phyloP scores from a whole-genome alignment of 805 yeast genomes.

The Ogataea nonfermentans region DNA sequence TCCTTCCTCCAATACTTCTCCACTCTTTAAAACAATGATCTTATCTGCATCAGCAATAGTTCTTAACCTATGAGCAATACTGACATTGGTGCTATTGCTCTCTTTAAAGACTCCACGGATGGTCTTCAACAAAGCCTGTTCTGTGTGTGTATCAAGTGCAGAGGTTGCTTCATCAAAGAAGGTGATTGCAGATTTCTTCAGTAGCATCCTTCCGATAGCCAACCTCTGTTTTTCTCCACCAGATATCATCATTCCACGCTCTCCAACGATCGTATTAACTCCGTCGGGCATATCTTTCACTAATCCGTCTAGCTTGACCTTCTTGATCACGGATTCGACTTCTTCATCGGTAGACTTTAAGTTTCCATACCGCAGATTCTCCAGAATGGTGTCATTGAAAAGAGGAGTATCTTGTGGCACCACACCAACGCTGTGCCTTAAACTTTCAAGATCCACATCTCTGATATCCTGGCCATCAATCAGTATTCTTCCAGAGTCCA shows the following conservation, averaged over 20 bases:
- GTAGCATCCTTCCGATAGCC: constrained; percentile 86
- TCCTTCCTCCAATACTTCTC: constrained; percentile 85
- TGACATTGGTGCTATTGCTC: constrained; percentile 66
- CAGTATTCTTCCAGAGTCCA: constrained; percentile 68
- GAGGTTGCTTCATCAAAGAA: constrained; percentile 97
- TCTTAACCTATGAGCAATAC: constrained; percentile 90
- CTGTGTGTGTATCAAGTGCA: constrained; percentile 95
- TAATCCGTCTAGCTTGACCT: constrained; percentile 66
- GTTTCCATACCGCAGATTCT: constrained; percentile 85
- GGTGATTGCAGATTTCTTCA: constrained; percentile 84
- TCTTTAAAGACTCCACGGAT: constrained; percentile 64
- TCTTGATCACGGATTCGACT: constrained; percentile 57
- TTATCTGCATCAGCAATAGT: constrained; percentile 94
- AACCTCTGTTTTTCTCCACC: constrained; percentile 98
- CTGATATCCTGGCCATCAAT: constrained; percentile 89
- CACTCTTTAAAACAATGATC: constrained; percentile 81
- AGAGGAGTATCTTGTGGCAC: constrained; percentile 98
- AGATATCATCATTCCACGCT: constrained; percentile 97
- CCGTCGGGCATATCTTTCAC: constrained; percentile 80
- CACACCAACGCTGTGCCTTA: constrained; percentile 77
- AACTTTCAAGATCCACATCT: constrained; percentile 68
- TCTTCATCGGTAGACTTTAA: constrained; percentile 71
- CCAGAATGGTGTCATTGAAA: constrained; percentile 85
- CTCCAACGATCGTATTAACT: constrained; percentile 84
- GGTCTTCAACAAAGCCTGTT: constrained; percentile 75